These are phyloP conservation scores for Globisporangium middletonii DNA, from an alignment of 352 stramenopile species.

Conservation along the genomic window DNA sequence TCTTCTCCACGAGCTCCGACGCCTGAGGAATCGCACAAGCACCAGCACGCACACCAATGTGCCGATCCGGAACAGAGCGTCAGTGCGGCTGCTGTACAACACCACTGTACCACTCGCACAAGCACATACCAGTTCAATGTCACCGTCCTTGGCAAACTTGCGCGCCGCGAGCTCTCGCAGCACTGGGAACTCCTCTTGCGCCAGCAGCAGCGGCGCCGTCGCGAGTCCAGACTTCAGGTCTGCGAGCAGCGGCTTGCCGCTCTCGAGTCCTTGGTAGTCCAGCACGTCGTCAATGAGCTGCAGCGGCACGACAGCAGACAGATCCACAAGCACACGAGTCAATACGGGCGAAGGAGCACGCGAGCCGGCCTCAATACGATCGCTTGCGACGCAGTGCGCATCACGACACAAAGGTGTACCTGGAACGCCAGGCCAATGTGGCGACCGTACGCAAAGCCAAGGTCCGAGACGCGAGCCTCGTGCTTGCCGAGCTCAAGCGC, in stretches of 20 bases:
- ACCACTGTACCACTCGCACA: slow-evolving; percentile 15
- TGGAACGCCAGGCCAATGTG: slow-evolving; percentile 98
- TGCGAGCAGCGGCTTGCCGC: slow-evolving; percentile 93
- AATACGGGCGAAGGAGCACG: no score
- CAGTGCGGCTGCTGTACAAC: slow-evolving; percentile 6
- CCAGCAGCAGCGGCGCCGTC: slow-evolving; percentile 96
- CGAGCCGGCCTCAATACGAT: no score
- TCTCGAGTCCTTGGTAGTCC: slow-evolving; percentile 94
- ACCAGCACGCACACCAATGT: no score
- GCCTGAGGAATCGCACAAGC: slow-evolving; percentile 27
- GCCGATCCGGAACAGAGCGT: slow-evolving; percentile 10
- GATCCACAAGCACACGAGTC: no score
- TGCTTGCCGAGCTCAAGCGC: slow-evolving; percentile 92
- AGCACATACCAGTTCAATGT: slow-evolving; percentile 84
- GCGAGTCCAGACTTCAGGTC: slow-evolving; percentile 95
- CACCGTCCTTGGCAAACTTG: slow-evolving; percentile 90
- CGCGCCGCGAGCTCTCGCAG: slow-evolving; percentile 85
- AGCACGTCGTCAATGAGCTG: slow-evolving; percentile 97
- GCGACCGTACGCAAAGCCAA: slow-evolving; percentile 96
- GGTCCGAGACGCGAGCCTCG: slow-evolving; percentile 64
- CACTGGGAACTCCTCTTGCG: slow-evolving; percentile 91
- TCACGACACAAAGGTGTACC: slow-evolving; percentile 28
- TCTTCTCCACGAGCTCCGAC: slow-evolving; percentile 86
- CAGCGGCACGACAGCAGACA: neutral
- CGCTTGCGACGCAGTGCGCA: neutral